phyloP scores from a whole-genome alignment of 306 rosid species.

The Quercus mongolica region DNA sequence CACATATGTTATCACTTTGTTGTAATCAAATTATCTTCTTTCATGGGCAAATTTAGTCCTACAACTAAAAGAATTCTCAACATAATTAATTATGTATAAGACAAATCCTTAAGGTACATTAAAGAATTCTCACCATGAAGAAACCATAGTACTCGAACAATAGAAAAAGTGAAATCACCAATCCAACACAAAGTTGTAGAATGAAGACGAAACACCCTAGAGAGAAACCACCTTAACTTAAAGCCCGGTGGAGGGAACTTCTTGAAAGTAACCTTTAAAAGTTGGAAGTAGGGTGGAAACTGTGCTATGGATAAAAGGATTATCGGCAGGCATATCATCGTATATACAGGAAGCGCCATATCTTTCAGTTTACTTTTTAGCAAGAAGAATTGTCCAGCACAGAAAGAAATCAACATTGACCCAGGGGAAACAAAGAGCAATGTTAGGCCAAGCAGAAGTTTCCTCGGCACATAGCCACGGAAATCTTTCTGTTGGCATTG shows the following conservation, averaged over 20 bases:
- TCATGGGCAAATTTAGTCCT: too few species aligned
- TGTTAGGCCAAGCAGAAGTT: slow-evolving; percentile 11
- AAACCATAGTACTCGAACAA: too few species aligned
- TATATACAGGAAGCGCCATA: not conserved
- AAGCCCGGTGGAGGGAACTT: not conserved
- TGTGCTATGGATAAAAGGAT: not conserved
- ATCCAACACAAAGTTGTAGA: too few species aligned
- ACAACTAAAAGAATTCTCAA: too few species aligned
- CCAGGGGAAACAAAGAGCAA: slow-evolving; percentile 10
- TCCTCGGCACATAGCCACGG: not conserved
- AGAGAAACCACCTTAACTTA: not conserved
- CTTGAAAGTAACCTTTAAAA: not conserved
- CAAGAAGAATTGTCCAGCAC: slow-evolving; percentile 2
- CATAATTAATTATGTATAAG: too few species aligned
- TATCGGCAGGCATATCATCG: not conserved
- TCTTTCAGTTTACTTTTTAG: not conserved
- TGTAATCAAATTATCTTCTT: too few species aligned
- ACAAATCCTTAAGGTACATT: too few species aligned
- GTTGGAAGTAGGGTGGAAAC: slow-evolving; percentile 5
- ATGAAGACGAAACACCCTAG: too few species aligned
- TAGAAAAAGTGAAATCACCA: too few species aligned
- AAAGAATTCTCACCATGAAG: too few species aligned
- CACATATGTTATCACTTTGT: too few species aligned
- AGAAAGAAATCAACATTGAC: slow-evolving; percentile 3
- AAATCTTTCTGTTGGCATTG: not conserved